Evolutionary conservation across 306 rosid species (phyloP).

Genomic region (Quillaja saponaria): DNA sequence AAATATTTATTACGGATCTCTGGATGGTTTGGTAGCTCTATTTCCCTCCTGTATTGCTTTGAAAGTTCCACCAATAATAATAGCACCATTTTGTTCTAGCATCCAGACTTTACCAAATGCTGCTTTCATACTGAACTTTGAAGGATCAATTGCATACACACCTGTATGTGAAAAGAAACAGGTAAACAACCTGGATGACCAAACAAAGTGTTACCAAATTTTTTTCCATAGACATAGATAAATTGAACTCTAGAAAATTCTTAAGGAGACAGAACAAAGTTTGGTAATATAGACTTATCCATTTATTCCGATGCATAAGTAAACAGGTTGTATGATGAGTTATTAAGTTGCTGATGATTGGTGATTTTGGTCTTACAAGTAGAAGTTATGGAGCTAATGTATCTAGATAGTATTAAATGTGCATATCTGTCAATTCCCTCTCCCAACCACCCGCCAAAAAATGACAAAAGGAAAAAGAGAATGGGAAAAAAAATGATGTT

Average conservation of each 20-base stretch:
- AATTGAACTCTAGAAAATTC: constrained; percentile 4
- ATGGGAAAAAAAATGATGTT: constrained; percentile 9
- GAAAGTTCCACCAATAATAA: constrained; percentile 93
- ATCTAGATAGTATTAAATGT: too few species aligned
- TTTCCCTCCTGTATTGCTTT: constrained; percentile 87
- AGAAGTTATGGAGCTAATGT: too few species aligned
- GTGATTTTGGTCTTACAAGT: too few species aligned
- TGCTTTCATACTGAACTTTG: constrained; percentile 96
- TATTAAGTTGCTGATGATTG: too few species aligned
- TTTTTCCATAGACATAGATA: neutral
- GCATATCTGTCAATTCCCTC: too few species aligned
- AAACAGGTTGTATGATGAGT: too few species aligned
- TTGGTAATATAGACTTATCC: constrained; percentile 16
- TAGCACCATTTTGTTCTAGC: constrained; percentile 90
- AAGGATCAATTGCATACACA: constrained; percentile 98
- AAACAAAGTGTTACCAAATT: neutral
- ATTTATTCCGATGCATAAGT: neutral
- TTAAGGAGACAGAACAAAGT: constrained; percentile 17
- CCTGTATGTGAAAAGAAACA: constrained; percentile 50
- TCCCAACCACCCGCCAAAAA: too few species aligned
- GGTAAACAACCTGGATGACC: constrained; percentile 17
- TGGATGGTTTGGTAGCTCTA: constrained; percentile 60
- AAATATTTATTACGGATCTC: constrained; percentile 69
- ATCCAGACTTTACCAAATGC: constrained; percentile 97
- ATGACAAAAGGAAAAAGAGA: neutral